Base-by-base conservation (phyloP, 768 basidiomycete species). In the Rickenella mellea region DNA sequence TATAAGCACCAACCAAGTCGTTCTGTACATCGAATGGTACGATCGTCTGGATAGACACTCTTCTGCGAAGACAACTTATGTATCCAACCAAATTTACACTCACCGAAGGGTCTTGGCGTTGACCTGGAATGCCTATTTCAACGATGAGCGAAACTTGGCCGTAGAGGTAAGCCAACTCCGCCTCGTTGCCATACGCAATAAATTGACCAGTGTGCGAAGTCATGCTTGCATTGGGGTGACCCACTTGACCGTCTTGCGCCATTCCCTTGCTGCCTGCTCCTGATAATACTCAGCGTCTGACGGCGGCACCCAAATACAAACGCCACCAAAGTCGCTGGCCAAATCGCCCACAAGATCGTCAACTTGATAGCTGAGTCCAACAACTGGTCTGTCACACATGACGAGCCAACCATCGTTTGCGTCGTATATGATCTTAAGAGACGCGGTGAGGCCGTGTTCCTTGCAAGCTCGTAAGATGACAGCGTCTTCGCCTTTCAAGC, bases 401-500 rank as follows among this genome's bases (percentile, higher is more conserved):
- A 12, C 26, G 2, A 27, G 33, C 9, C 33, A 17, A 10, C 19
- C 10, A 14, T 17, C 33, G 4, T 48, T 33, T n/a, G 41, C 42
- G 5, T 45, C 33, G 45, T 58, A 56, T 20, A 60, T 17, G 3
- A 51, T 50, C 37, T 53, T 52, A 27, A 58, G 43, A 14, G 39
- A 43, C 6, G 50, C 30, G 5, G 47, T 10, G 27, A 62, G 44
- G 3, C 40, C 39, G 9, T 56, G 39, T 4, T 45, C 22, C 5
- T 39, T 19, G 46, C 55, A 58, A 17, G 58, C 52, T 0, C 49
- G 47, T 8, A 40, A 26, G 19, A 60, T 50, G 4, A 51, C 46
- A 8, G 58, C 55, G 30, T 64, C 59, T 15, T 41, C 49, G 4
- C 61, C 61, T 47, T 64, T 64, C 30, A 65, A 43, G 10, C 44